Percentiles rank a stretch among this genome's conserved stretches.
phyloP scores from a whole-genome alignment of 1,284 basidiomycete species.

The Ceratobasidium sp. region DNA sequence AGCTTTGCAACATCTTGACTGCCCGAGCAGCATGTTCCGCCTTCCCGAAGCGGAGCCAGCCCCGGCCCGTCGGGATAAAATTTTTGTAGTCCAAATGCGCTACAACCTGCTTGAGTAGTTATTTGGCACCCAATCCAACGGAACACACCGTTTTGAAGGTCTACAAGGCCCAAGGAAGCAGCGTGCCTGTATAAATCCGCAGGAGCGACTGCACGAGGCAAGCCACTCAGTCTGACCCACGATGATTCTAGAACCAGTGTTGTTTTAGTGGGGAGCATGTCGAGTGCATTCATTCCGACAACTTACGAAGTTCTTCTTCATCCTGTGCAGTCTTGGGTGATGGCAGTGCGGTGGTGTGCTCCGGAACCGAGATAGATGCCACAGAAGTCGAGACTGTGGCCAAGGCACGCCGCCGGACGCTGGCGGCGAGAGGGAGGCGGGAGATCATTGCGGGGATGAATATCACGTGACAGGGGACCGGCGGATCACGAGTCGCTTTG shows the following conservation, averaged over 20 bases:
- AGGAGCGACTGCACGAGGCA: slow-evolving; percentile 47
- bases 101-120: slow-evolving; percentile 46
- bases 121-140: slow-evolving; percentile 37
- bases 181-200: slow-evolving; percentile 55
- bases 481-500: slow-evolving; percentile 19
- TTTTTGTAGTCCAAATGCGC: slow-evolving; percentile 66
- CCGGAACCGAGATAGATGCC: background rate
- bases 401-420: slow-evolving; percentile 1
- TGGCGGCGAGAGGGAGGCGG: slow-evolving; percentile 7
- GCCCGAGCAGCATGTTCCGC: slow-evolving; percentile 56
- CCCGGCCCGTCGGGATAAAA: slow-evolving; percentile 64
- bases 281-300: background rate
- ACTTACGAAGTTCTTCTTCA: background rate
- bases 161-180: background rate
- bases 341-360: background rate
- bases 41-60: slow-evolving; percentile 60
- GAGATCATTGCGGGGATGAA: background rate
- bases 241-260: background rate
- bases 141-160: background rate
- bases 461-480: slow-evolving; percentile 11
- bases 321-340: background rate
- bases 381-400: background rate
- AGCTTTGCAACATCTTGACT: slow-evolving; percentile 53
- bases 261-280: background rate
- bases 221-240: slow-evolving; percentile 27